These are phyloP conservation scores for Nigrograna mackinnonii DNA, from an alignment of 2,329 filamentous ascomycete species.

Conservation along the genomic window DNA sequence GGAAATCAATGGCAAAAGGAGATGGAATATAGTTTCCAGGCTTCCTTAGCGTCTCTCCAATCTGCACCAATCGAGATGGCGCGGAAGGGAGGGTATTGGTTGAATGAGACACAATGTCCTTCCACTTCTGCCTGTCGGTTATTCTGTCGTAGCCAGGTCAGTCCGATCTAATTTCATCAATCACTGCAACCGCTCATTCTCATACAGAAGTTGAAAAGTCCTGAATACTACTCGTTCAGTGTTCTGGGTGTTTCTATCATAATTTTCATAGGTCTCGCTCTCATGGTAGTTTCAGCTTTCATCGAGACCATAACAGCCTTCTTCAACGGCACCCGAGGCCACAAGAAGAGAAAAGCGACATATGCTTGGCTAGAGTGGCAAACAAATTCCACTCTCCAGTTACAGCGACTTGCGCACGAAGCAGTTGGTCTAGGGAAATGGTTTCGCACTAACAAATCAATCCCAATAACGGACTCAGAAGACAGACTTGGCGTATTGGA, in stretches of 20 bases:
- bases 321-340: neutral
- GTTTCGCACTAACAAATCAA: neutral
- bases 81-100: no score
- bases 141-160: no score
- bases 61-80: no score
- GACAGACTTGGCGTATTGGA: constrained; percentile 1
- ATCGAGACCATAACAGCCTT: neutral
- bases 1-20: neutral
- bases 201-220: neutral
- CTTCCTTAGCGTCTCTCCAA: no score
- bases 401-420: constrained; percentile 3
- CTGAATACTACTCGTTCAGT: neutral
- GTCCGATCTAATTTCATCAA: no score
- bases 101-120: no score
- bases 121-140: no score
- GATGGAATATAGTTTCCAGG: neutral
- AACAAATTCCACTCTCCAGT: constrained; percentile 2
- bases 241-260: neutral
- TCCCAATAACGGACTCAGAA: constrained; percentile 2
- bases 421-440: neutral
- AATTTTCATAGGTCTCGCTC: neutral
- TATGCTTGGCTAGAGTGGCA: constrained; percentile 4
- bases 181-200: no score
- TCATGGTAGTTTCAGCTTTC: neutral
- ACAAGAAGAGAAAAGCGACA: no score